A percentile compares a stretch with the other conserved stretches of the same genome.
phyloP scores from a whole-genome alignment of 257 asterid genomes.

The Solanum ossicruentum region DNA sequence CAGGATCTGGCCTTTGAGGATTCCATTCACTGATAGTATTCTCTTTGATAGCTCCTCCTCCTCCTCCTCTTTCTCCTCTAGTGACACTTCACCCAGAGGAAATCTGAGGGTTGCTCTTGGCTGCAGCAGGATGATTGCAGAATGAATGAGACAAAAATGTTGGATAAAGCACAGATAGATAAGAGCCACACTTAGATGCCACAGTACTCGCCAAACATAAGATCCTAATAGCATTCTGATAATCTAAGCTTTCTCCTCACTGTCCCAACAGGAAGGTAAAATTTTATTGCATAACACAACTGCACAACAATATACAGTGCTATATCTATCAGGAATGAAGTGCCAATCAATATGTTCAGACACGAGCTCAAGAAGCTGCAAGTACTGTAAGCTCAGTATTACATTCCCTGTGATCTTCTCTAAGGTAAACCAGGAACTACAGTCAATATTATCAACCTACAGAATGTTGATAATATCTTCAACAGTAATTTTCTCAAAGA shows the following conservation, averaged over 20 bases:
- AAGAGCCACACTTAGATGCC: neutral
- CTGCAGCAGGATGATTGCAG: constrained; percentile 21
- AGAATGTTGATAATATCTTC: neutral
- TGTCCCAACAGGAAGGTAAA: neutral
- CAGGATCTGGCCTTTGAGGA: constrained; percentile 36
- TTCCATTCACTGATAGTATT: constrained; percentile 47
- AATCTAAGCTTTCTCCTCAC: neutral
- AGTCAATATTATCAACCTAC: neutral
- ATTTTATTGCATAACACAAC: neutral
- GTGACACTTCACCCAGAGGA: constrained; percentile 75
- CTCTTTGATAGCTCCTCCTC: constrained; percentile 54
- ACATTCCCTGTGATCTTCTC: neutral
- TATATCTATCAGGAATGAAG: neutral
- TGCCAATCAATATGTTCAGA: neutral
- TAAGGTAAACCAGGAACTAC: neutral
- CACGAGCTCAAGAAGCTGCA: neutral
- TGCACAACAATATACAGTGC: neutral
- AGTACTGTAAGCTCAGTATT: neutral
- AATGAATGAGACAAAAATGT: neutral
- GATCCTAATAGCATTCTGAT: neutral
- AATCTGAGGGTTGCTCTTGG: constrained; percentile 72
- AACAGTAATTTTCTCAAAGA: neutral
- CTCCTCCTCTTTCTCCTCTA: constrained; percentile 63
- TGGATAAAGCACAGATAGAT: neutral
- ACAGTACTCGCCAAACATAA: neutral